phyloP scores from a whole-genome alignment of 257 asterid species.

The Solanum gracilifrons region DNA sequence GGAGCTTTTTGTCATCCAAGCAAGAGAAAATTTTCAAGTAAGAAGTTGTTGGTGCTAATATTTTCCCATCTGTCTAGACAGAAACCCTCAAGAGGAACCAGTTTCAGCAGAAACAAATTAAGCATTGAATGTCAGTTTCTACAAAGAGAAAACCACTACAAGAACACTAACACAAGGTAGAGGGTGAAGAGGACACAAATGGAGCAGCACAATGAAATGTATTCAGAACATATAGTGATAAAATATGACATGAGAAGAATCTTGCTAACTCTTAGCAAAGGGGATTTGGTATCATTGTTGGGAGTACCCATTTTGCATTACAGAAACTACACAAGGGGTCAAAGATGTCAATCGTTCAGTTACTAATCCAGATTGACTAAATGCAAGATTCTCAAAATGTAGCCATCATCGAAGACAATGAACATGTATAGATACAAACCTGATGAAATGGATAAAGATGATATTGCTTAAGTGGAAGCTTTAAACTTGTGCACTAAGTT shows the following conservation, averaged over 20 bases:
- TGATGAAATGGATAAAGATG: conserved; percentile 53
- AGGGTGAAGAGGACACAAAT: neutral
- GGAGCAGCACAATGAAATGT: neutral
- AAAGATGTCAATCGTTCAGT: neutral
- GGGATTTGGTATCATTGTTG: neutral
- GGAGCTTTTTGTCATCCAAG: conserved; percentile 53
- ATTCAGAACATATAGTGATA: neutral
- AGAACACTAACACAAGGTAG: neutral
- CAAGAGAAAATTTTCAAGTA: conserved; percentile 60
- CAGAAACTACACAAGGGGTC: neutral
- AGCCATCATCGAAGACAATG: neutral
- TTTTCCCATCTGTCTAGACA: conserved; percentile 43
- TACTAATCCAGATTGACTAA: neutral
- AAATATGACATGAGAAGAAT: neutral
- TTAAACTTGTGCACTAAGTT: conserved; percentile 22
- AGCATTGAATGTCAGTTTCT: neutral
- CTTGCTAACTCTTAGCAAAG: neutral
- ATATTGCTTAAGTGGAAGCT: conserved; percentile 56
- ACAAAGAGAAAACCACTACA: neutral
- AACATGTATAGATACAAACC: conserved; percentile 24
- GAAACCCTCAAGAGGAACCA: neutral
- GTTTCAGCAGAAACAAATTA: neutral
- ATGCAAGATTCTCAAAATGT: neutral
- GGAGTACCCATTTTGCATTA: neutral
- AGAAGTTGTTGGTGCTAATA: conserved; percentile 67